Evolutionary conservation across 495 filamentous ascomycete species (phyloP), one percentile per base, ranked within the genome.

Genomic region (Aspergillus olivimuriae): DNA sequence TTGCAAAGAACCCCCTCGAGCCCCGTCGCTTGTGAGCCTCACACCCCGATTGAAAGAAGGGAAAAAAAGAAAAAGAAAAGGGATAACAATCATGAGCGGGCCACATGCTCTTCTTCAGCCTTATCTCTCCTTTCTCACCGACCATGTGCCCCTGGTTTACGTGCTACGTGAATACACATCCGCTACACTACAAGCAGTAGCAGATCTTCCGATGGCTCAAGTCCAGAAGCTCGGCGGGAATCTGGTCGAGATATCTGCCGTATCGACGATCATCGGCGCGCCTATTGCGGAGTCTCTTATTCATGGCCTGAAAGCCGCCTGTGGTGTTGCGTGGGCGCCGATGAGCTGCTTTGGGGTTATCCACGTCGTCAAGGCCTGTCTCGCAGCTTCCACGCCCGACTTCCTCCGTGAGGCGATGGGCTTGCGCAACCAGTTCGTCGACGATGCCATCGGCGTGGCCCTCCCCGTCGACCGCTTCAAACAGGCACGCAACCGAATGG

Each of bases 91-190:
- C 35, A 4, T 22, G 36, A 10, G 20, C 16, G 16, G 17, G 4
- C 4, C 15, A n/a, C n/a, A n/a, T n/a, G n/a, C 24, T 28, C 6
- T 11, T 28, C 24, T 28, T 11, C 24, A 28, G 24, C 50, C 46
- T 61, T 46, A 61, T 50, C 52, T 53, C 52, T 52, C 53, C 37
- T 50, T 58, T 60, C 11, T 28, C 24, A 11, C 24, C 24, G 24
- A 28, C 24, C 11, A 28, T 11, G 24, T 28, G 24, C 24, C 5
- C 5, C 24, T 28, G 5, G 6, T 6, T 28, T 28, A 6, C 11
- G 6, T 28, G 2, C 16, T 9, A 9, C 18, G 20, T 36, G 15
- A 36, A 4, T 16, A 36, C 16, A 8, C 18, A 36, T 28, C 6
- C 11, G 5, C 24, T 11, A 11, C 6, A 6, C 11, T 28, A 11